Evolutionary conservation across 805 yeast species (phyloP), one percentile per base, ranked within the genome.

Genomic region (Wickerhamomyces sydowiorum): DNA sequence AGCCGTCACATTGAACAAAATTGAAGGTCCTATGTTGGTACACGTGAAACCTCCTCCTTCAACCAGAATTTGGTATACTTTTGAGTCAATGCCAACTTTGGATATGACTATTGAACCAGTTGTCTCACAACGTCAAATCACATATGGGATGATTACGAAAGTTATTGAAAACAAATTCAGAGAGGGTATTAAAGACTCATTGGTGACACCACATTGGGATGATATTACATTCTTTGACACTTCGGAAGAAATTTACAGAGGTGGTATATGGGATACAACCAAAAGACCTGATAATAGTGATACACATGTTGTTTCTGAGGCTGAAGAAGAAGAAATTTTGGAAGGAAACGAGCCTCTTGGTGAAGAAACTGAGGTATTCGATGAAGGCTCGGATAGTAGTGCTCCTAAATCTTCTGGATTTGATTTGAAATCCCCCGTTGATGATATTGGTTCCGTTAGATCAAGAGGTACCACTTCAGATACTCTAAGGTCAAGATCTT

Each of bases 171-270:
- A 79, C 57, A 80, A 82, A 50, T 77, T 91, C 47, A 78, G 81
- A 44, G 96, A 87, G 38, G 85, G 89, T 1, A 70, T 91, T 31
- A 78, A 73, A 46, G 93, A 86, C 27, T 76, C 93, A 7, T 63
- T 93, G 37, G 98, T 93, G 1, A 61, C 76, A 25, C 99, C 99
- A 2, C 80, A 72, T 53, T 84, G 88, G 89, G 98, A 91, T 60
- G 98, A 91, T 58, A 61, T 88, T 32, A 76, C 80, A 0, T 84
- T 86, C 56, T 84, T 71, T 54, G 68, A 76, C 41, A 80, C 96
- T 0, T 34, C 53, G 3, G 71, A 64, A 31, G 95, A 87, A 48
- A 62, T 87, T 13, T 93, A 80, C 60, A 75, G 96, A 48, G 99
- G 96, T 39, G 99, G 99, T 15, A 78, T 91, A 20, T 91, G 98